A percentile compares a stretch with the other conserved stretches of the same genome.
phyloP scores from a whole-genome alignment of 371 early-diverging fungal genomes.

The Mucor velutinosus region DNA sequence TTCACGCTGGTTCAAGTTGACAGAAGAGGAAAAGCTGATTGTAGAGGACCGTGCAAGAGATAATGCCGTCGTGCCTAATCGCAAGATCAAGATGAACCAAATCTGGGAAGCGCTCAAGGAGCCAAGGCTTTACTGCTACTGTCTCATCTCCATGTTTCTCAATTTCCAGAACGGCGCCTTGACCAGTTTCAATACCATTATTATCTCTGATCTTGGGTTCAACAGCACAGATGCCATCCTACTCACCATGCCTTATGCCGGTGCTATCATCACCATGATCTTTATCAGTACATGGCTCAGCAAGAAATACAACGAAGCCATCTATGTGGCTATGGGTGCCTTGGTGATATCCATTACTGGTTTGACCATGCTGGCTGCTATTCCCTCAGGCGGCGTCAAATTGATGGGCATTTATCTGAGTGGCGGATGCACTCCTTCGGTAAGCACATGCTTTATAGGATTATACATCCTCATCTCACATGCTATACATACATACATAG shows the following conservation, averaged over 20 bases:
- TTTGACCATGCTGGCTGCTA: background rate
- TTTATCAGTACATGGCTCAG: background rate
- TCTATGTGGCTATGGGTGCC: slow-evolving; percentile 12
- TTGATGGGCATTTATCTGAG: slow-evolving; percentile 22
- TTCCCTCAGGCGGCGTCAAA: slow-evolving; percentile 15
- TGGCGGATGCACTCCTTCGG: slow-evolving; percentile 10
- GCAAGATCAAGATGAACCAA: slow-evolving; percentile 11
- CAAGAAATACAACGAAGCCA: slow-evolving; percentile 4
- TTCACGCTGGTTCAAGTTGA: slow-evolving; percentile 18
- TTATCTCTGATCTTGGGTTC: slow-evolving; percentile 23
- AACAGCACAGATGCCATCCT: slow-evolving; percentile 16
- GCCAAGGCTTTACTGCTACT: slow-evolving; percentile 21
- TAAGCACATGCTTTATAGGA: background rate
- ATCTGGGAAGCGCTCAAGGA: slow-evolving; percentile 21
- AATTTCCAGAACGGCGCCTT: slow-evolving; percentile 30
- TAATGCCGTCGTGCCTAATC: slow-evolving; percentile 20
- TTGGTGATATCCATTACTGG: slow-evolving; percentile 12
- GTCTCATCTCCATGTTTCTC: slow-evolving; percentile 19
- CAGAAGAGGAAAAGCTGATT: slow-evolving; percentile 19
- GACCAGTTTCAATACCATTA: slow-evolving; percentile 18
- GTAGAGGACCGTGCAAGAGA: slow-evolving; percentile 27
- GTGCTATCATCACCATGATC: background rate
- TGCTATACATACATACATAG: background rate
- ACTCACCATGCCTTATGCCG: slow-evolving; percentile 16
- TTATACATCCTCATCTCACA: background rate